Percentiles rank a stretch among this genome's conserved stretches.
phyloP scores from a whole-genome alignment of 2,329 filamentous ascomycete genomes.

The Ceratocystis albifundus region DNA sequence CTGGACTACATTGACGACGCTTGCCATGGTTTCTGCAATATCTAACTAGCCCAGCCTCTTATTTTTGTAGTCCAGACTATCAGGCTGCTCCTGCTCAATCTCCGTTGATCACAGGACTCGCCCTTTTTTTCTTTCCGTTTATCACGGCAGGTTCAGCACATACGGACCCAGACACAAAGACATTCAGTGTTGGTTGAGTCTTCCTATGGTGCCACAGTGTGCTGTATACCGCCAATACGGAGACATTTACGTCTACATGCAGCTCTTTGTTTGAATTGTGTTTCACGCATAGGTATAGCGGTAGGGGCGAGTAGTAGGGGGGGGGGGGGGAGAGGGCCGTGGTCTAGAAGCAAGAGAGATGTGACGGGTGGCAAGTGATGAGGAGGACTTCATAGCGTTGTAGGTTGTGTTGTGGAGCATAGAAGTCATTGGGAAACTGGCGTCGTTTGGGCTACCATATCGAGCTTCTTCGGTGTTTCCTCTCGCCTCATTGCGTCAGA shows the following conservation, averaged over 20 bases:
- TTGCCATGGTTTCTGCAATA: neutral
- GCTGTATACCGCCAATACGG: neutral
- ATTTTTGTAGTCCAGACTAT: neutral
- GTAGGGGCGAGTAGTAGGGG: neutral
- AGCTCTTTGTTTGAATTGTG: neutral
- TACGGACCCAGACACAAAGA: slow-evolving; percentile 4
- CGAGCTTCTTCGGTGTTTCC: neutral
- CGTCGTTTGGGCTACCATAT: too few relatives aligned
- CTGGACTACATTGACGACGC: too few relatives aligned
- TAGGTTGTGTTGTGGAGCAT: neutral
- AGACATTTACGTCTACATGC: slow-evolving; percentile 8
- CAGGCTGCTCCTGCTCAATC: neutral
- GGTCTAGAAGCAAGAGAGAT: neutral
- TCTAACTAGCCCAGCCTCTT: neutral
- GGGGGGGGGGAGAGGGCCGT: too few relatives aligned
- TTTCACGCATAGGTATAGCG: neutral
- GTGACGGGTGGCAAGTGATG: neutral
- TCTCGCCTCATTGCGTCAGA: neutral
- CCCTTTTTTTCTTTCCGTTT: neutral
- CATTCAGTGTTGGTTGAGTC: slow-evolving; percentile 1
- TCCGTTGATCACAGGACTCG: neutral
- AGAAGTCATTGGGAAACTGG: too few relatives aligned
- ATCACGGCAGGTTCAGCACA: slow-evolving; percentile 1
- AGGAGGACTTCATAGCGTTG: too few relatives aligned
- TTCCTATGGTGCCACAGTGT: neutral